These are phyloP conservation scores for Pyricularia grisea DNA, from an alignment of 2,329 filamentous ascomycete genomes.

Conservation along the genomic window DNA sequence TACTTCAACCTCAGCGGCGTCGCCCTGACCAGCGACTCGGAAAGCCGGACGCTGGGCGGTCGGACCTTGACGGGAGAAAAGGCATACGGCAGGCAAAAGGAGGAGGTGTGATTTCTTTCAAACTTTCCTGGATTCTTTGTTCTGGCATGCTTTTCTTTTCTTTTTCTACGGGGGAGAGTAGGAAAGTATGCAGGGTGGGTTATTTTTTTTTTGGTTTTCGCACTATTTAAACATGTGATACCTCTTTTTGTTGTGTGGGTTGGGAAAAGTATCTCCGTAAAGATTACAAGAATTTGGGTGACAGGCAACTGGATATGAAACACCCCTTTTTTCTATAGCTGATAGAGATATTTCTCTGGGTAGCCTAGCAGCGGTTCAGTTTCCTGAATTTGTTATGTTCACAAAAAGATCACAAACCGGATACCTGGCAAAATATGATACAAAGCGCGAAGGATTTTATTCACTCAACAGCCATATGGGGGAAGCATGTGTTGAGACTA, in stretches of 20 bases:
- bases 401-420: not conserved
- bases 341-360: not conserved
- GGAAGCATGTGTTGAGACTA: too few relatives aligned
- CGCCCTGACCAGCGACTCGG: not conserved
- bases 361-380: not conserved
- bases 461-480: too few relatives aligned
- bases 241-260: not conserved
- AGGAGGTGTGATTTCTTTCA: not conserved
- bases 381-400: not conserved
- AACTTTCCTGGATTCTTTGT: not conserved
- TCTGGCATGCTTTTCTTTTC: too few relatives aligned
- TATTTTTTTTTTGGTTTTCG: too few relatives aligned
- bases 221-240: not conserved
- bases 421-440: too few relatives aligned
- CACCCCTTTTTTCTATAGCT: not conserved
- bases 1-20: conserved; percentile 1
- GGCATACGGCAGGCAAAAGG: not conserved
- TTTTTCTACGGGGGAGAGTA: too few relatives aligned
- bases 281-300: not conserved
- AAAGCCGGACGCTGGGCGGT: not conserved
- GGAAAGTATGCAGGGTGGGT: too few relatives aligned
- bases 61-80: not conserved
- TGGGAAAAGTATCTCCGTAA: not conserved
- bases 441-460: too few relatives aligned
- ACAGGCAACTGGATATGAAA: not conserved